Conservation (phyloP, 176 grass and related monocot species). For the Saccharum spontaneum region DNA sequence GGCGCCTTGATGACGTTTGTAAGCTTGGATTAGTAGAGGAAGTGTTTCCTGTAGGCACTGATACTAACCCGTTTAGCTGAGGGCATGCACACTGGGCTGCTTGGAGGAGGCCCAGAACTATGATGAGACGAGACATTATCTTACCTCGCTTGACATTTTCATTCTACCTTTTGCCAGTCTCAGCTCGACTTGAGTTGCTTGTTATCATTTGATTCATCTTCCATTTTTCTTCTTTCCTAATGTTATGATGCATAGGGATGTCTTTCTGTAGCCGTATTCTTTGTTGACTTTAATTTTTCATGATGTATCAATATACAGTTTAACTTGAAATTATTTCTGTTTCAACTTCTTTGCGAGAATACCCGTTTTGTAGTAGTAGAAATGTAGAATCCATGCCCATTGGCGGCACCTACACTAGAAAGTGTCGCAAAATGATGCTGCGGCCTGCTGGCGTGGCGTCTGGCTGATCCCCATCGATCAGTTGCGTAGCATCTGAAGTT, state of each 20-base stretch:
- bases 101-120: background rate
- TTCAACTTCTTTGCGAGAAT: background rate
- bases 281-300: background rate
- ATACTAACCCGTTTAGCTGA: slow-evolving; percentile 29
- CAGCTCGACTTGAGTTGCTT: slow-evolving; percentile 5
- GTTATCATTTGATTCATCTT: background rate
- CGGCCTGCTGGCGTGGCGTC: too few species aligned
- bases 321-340: background rate
- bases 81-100: slow-evolving; percentile 20
- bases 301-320: background rate
- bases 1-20: slow-evolving; percentile 43
- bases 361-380: background rate
- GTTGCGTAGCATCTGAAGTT: too few species aligned
- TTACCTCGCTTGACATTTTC: background rate
- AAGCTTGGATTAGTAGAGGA: slow-evolving; percentile 30
- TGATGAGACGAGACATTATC: background rate
- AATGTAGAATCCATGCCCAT: background rate
- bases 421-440: too few species aligned
- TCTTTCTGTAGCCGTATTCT: background rate
- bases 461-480: too few species aligned
- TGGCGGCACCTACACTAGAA: too few species aligned
- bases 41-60: slow-evolving; percentile 22
- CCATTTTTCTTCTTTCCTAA: background rate
- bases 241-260: background rate
- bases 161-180: slow-evolving; percentile 5